Conservation (phyloP, 768 basidiomycete species). For the Boletales sp. region DNA sequence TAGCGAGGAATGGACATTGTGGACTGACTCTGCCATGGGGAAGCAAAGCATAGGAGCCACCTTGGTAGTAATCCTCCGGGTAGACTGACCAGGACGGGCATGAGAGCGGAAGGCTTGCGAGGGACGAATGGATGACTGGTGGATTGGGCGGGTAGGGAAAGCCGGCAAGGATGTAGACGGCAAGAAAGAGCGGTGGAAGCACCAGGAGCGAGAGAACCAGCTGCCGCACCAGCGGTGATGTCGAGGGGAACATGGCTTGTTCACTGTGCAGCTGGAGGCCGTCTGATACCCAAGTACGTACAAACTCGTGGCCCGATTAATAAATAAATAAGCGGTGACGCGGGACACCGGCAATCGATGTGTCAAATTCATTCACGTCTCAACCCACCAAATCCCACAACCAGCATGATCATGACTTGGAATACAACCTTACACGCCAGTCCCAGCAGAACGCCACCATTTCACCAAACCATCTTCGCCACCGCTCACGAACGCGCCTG, state of each 20-base stretch:
- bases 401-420: too few relatives aligned
- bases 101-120: constrained; percentile 54
- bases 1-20: neutral
- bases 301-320: neutral
- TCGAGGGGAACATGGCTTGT: constrained; percentile 9
- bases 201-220: constrained; percentile 46
- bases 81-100: constrained; percentile 68
- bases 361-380: too few relatives aligned
- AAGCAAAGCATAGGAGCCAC: constrained; percentile 57
- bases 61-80: constrained; percentile 62
- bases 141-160: constrained; percentile 61
- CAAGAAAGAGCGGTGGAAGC: constrained; percentile 57
- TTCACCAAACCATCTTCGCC: constrained; percentile 71
- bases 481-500: constrained; percentile 66
- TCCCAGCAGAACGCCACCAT: constrained; percentile 77
- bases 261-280: neutral
- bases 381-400: too few relatives aligned
- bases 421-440: constrained; percentile 20
- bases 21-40: constrained; percentile 61
- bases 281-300: neutral
- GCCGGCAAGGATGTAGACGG: constrained; percentile 57
- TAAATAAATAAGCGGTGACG: too few relatives aligned
- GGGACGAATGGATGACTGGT: constrained; percentile 50
- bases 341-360: neutral
- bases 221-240: constrained; percentile 10